These are phyloP conservation scores for Chrysopogon serrulatus DNA, from an alignment of 176 grass and related monocot genomes.

Conservation along the genomic window DNA sequence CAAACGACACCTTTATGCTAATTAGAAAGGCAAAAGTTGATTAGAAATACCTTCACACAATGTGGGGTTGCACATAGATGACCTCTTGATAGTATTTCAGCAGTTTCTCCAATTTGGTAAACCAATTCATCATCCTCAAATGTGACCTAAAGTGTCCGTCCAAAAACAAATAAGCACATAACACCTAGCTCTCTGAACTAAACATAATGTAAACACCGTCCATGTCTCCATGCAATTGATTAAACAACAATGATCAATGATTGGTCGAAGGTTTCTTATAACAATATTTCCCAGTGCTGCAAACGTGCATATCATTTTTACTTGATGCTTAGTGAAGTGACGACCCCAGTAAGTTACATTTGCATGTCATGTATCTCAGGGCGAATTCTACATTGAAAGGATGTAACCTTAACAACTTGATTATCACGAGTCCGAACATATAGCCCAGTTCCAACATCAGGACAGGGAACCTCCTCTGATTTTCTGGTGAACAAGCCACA, in stretches of 20 bases:
- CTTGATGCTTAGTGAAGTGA: too few species aligned
- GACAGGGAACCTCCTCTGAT: conserved; percentile 63
- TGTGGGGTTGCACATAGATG: conserved; percentile 86
- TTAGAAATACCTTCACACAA: conserved; percentile 76
- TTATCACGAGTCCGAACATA: conserved; percentile 78
- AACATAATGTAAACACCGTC: too few species aligned
- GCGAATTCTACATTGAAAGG: neutral
- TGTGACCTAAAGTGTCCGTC: conserved; percentile 42
- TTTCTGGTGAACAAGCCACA: conserved; percentile 83
- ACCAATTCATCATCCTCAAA: conserved; percentile 71
- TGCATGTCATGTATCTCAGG: neutral
- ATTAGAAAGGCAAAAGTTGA: neutral
- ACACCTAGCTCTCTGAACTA: neutral
- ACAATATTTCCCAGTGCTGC: too few species aligned
- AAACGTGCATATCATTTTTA: too few species aligned
- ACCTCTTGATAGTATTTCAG: conserved; percentile 80
- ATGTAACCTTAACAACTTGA: conserved; percentile 58
- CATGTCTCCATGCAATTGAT: too few species aligned
- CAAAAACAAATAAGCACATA: neutral
- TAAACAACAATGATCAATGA: too few species aligned
- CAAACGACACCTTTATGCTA: too few species aligned
- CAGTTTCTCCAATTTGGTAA: conserved; percentile 95
- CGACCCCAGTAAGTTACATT: too few species aligned
- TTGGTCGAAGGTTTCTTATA: too few species aligned
- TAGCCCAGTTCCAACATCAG: conserved; percentile 83